Conservation (phyloP, 176 grass and related monocot genomes). For the Eleusine indica region DNA sequence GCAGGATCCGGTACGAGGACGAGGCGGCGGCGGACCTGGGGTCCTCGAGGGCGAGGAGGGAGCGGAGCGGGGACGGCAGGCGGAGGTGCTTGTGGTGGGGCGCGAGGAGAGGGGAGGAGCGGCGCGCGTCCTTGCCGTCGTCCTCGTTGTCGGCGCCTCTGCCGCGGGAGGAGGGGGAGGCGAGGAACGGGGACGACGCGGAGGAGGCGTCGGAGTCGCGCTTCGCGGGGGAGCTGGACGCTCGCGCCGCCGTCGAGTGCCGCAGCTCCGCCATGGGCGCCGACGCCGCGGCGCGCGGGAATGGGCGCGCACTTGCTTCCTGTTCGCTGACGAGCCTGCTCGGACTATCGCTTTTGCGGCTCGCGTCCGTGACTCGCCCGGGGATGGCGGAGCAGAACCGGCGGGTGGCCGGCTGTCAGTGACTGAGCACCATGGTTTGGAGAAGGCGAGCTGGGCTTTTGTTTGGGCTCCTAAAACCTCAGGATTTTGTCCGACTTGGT, state of each 20-base stretch:
- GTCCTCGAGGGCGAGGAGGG: constrained; percentile 77
- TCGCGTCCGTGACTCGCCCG: neutral
- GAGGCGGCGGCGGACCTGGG: constrained; percentile 62
- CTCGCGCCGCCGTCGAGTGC: constrained; percentile 60
- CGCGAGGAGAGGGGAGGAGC: constrained; percentile 46
- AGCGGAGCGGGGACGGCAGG: constrained; percentile 57
- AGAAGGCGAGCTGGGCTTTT: neutral
- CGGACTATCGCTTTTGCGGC: neutral
- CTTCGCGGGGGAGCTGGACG: constrained; percentile 63
- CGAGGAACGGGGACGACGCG: constrained; percentile 49
- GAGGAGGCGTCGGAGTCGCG: constrained; percentile 52
- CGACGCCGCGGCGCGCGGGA: constrained; percentile 13
- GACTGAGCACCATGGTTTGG: neutral
- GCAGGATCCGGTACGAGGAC: constrained; percentile 68
- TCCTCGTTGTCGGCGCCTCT: constrained; percentile 54
- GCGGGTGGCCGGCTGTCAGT: constrained; percentile 16
- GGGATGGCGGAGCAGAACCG: neutral
- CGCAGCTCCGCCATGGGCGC: constrained; percentile 80
- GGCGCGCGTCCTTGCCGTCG: constrained; percentile 67
- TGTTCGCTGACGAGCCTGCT: constrained; percentile 7
- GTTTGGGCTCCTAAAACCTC: neutral
- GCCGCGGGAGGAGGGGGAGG: constrained; percentile 46
- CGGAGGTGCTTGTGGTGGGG: constrained; percentile 45
- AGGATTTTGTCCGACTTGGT: too few species aligned
- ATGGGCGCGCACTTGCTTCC: constrained; percentile 21